Percentiles rank a stretch among this genome's conserved stretches.
Conservation (phyloP, 441 rosid species). For the Gossypium schwendimanii region DNA sequence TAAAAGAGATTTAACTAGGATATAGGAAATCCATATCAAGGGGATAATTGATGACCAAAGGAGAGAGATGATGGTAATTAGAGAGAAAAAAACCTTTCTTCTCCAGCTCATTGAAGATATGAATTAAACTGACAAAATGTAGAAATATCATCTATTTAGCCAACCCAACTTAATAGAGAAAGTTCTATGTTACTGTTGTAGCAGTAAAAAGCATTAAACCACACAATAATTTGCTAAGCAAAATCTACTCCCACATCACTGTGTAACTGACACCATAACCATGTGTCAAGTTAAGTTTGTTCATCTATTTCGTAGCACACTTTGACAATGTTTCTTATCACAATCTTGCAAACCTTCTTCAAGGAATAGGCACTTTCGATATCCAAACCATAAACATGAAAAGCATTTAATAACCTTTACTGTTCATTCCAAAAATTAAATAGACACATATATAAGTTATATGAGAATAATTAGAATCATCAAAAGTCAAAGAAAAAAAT, state of each 20-base stretch:
- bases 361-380: not conserved
- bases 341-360: not conserved
- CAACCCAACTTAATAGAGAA: not conserved
- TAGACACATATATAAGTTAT: not conserved
- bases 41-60: not conserved
- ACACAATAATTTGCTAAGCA: not conserved
- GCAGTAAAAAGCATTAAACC: not conserved
- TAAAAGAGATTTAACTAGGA: not conserved
- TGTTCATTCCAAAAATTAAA: not conserved
- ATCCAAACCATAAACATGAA: not conserved
- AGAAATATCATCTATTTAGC: not conserved
- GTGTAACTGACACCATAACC: not conserved
- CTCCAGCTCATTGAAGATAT: not conserved
- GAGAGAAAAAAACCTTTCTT: not conserved
- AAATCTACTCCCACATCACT: not conserved
- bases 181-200: not conserved
- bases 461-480: slow-evolving; percentile 4
- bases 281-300: not conserved
- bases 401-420: not conserved
- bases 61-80: not conserved
- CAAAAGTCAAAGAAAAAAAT: slow-evolving; percentile 4
- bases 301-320: not conserved
- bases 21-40: not conserved
- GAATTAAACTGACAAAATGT: not conserved
- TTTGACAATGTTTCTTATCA: not conserved